Evolutionary conservation across 352 stramenopile species (phyloP), one percentile per base, ranked within the genome.

Genomic region (Globisporangium nagaii): DNA sequence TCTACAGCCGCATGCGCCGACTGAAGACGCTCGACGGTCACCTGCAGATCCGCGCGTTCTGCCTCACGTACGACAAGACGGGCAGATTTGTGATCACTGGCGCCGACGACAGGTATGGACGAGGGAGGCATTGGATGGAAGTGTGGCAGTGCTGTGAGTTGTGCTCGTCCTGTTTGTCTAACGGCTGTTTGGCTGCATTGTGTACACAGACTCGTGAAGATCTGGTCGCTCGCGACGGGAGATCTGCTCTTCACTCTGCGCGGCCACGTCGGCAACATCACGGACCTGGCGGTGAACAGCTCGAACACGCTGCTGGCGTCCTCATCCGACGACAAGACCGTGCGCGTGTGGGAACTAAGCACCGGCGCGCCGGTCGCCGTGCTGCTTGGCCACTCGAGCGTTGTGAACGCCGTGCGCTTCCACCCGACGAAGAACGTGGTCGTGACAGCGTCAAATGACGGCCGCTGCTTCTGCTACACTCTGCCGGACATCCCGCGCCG

Each of bases 81-180:
- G 93, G 96, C 31, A 86, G 95, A 50, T 98, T 97, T 57, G 95
- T 99, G 50, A 93, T 99, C 53, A 99, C 96, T 0, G 97, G 97
- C 39, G 94, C 96, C 0, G 96, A 99, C 68, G 97, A 99, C 66
- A 80, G 82, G 75, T 91, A 71, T 30, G 30, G n/a, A 17, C 4
- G n/a, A n/a, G n/a, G n/a, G n/a, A n/a, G 31, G 25, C 11, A 28
- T 41, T 15, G 22, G 35, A 15, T 41, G 7, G 17, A 24, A 11
- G 8, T 19, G 17, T 20, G 24, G 27, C 4, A 31, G 20, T 30
- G 12, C 42, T 40, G 27, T 63, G 12, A n/a, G 31, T 40, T 48
- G 3, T 56, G 44, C 12, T 35, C 43, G 11, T 35, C 7, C 31
- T 53, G 50, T 44, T 34, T 20, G 22, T 50, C n/a, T n/a, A n/a